Base-by-base conservation (phyloP, 2,329 filamentous ascomycete genomes). In the Onygenales sp. region DNA sequence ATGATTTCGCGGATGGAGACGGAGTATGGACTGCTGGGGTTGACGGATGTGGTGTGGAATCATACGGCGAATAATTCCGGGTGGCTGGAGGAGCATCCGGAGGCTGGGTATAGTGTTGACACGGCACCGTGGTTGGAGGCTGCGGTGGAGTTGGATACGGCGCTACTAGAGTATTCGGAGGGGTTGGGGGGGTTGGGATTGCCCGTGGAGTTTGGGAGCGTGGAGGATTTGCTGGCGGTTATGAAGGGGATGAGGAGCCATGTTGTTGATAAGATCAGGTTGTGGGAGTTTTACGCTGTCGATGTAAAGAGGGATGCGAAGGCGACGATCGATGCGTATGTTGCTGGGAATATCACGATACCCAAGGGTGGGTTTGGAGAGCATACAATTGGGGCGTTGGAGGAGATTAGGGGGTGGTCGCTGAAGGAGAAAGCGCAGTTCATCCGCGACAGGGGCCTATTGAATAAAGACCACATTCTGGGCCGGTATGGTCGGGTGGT, bases 31-130 rank as follows among this genome's bases (percentile, higher is more conserved):
- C 75, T 98, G 52, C 77, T 98, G 53, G 89, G 88, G 57, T 72
- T 98, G 73, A 96, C 92, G 1, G 93, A 98, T 67, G 92, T 98
- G 57, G 94, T 98, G 44, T 90, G 93, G 77, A 98, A 98, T 65
- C 93, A 98, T 73, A 98, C 93, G 3, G 92, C 93, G 6, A 82
- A 96, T 74, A 97, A 97, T 72, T 94, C 87, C 70, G 82, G 86
- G 62, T 98, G 93, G 93, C 79, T 98, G 9, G 79, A 94, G 65
- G 86, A 94, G 56, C 92, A 98, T 65, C 93, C 94, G 0, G 93
- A 98, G 62, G 87, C 90, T 44, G 93, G 93, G 13, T 98, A 98
- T 77, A 98, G 94, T 67, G 76, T 95, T 58, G 84, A 84, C 42
- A 97, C 92, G 0, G 91, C 93, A 0, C 93, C 93, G 8, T 83